phyloP scores from a whole-genome alignment of 345 rosid genomes.

The Aquilaria malaccensis region DNA sequence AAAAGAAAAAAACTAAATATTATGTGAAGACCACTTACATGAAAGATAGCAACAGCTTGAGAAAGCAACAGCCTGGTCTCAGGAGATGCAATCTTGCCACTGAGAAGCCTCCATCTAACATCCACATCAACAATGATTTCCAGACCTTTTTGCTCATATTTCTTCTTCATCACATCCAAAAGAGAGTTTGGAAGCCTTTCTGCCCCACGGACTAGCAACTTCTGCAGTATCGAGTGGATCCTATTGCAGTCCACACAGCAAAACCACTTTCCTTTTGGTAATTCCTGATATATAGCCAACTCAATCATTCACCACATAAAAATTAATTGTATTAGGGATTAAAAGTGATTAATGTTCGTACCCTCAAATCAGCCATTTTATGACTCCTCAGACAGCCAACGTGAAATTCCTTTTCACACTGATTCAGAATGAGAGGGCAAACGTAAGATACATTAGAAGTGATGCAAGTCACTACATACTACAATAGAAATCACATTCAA shows the following conservation, averaged over 20 bases:
- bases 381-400: slow-evolving; percentile 88
- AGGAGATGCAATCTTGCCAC: slow-evolving; percentile 55
- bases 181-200: slow-evolving; percentile 69
- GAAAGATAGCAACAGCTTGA: slow-evolving; percentile 91
- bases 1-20: neutral
- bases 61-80: slow-evolving; percentile 59
- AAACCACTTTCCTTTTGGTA: slow-evolving; percentile 94
- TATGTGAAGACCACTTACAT: slow-evolving; percentile 43
- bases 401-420: slow-evolving; percentile 89
- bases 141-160: slow-evolving; percentile 36
- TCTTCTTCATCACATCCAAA: slow-evolving; percentile 44
- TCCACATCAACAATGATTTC: slow-evolving; percentile 30
- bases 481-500: neutral
- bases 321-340: neutral
- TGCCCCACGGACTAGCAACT: slow-evolving; percentile 51
- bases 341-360: slow-evolving; percentile 18
- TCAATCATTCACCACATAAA: slow-evolving; percentile 9
- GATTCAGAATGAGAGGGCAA: slow-evolving; percentile 8
- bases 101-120: slow-evolving; percentile 88
- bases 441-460: too few species aligned
- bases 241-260: slow-evolving; percentile 68
- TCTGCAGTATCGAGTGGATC: slow-evolving; percentile 68
- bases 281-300: slow-evolving; percentile 47
- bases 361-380: slow-evolving; percentile 84
- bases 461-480: too few species aligned